A percentile compares a stretch with the other conserved stretches of the same genome.
These are phyloP conservation scores for Aspergillus alliaceus DNA, from an alignment of 2,329 filamentous ascomycete species.

Conservation along the genomic window DNA sequence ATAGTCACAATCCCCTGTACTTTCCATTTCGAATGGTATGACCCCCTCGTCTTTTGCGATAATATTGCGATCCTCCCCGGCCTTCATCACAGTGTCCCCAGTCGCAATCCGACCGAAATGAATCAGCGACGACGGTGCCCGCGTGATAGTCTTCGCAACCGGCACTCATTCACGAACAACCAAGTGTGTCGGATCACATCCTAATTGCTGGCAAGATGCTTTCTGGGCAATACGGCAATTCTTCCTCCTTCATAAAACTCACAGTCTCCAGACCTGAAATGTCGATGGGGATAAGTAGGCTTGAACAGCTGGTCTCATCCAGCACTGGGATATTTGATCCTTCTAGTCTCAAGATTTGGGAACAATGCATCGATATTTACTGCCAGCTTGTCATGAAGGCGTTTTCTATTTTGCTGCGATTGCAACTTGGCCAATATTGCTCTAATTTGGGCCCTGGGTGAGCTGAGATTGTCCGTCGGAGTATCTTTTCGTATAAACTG, in stretches of 20 bases:
- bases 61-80: background rate
- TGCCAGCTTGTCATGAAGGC: too few species aligned
- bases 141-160: too few species aligned
- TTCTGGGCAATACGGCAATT: too few species aligned
- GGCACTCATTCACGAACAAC: too few species aligned
- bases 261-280: too few species aligned
- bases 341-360: too few species aligned
- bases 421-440: background rate
- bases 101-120: background rate
- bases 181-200: too few species aligned
- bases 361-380: too few species aligned
- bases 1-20: background rate
- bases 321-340: background rate
- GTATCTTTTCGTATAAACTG: background rate
- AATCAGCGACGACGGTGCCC: background rate
- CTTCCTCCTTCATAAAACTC: too few species aligned
- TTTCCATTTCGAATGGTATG: background rate
- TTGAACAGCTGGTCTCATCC: background rate
- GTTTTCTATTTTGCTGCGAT: too few species aligned
- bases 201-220: too few species aligned
- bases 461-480: background rate
- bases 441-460: background rate
- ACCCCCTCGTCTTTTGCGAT: background rate
- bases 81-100: background rate
- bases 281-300: too few species aligned